Conservation (phyloP, 176 grass and related monocot species). For the Avena sativa region DNA sequence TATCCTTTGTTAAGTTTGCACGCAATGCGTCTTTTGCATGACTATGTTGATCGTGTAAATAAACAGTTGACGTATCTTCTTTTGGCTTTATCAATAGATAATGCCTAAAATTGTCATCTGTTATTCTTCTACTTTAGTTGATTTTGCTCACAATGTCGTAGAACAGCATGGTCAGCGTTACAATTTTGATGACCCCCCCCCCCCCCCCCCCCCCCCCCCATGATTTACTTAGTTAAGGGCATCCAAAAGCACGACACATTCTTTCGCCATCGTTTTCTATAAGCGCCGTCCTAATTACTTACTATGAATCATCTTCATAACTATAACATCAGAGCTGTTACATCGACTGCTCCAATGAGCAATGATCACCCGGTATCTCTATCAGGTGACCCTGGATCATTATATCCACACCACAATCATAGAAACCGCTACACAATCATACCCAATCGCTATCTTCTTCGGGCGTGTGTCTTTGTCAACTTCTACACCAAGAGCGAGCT, state of each 20-base stretch:
- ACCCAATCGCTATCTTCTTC: slow-evolving; percentile 28
- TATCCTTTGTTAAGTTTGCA: neutral
- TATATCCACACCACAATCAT: slow-evolving; percentile 40
- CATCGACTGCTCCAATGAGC: slow-evolving; percentile 33
- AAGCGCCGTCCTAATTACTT: neutral
- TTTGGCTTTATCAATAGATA: neutral
- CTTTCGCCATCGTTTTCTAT: neutral
- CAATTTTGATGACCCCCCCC: neutral
- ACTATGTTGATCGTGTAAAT: neutral
- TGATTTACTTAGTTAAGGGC: too few relatives aligned
- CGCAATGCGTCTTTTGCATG: neutral
- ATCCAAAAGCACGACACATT: neutral
- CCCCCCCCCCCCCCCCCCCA: too few relatives aligned
- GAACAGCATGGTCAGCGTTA: too few relatives aligned
- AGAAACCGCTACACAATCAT: slow-evolving; percentile 46
- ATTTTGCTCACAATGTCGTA: too few relatives aligned
- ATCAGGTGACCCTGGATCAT: slow-evolving; percentile 35
- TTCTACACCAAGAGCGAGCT: slow-evolving; percentile 39
- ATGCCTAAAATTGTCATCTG: neutral
- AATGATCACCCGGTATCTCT: slow-evolving; percentile 14
- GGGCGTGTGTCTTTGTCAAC: slow-evolving; percentile 22
- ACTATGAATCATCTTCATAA: neutral
- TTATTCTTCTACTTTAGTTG: neutral
- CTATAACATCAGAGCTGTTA: slow-evolving; percentile 34
- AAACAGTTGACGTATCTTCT: neutral